Evolutionary conservation across 2,329 filamentous ascomycete species (phyloP).

Genomic region (Pseudogymnoascus sp.): DNA sequence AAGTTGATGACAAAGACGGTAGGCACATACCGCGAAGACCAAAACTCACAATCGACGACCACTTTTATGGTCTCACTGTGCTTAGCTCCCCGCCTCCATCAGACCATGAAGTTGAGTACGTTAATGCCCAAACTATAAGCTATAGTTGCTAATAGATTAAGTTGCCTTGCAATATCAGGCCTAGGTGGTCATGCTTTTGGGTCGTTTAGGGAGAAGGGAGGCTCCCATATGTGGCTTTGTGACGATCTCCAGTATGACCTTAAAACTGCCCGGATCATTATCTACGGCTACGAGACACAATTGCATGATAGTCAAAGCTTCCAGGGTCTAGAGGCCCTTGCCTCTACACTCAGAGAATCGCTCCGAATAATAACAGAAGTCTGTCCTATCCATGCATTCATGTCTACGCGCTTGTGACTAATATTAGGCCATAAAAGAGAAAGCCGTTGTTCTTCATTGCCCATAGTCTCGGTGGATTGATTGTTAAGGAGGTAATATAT

Average conservation of each 20-base stretch:
- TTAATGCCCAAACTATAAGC: neutral
- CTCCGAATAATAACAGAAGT: neutral
- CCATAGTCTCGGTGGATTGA: slow-evolving; percentile 16
- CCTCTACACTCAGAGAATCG: neutral
- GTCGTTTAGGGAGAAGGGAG: slow-evolving; percentile 8
- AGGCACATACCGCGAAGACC: neutral
- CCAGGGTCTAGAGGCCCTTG: neutral
- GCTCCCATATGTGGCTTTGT: slow-evolving; percentile 10
- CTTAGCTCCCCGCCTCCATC: neutral
- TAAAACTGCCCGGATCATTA: slow-evolving; percentile 19
- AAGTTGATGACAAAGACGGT: neutral
- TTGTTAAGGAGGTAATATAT: slow-evolving; percentile 14
- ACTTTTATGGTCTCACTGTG: neutral
- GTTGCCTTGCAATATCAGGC: slow-evolving; percentile 9
- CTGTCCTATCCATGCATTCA: neutral
- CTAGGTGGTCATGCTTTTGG: slow-evolving; percentile 12
- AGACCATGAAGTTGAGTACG: neutral
- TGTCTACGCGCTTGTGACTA: neutral
- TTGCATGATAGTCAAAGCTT: neutral
- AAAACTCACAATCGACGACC: neutral
- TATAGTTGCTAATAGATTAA: neutral
- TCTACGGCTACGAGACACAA: slow-evolving; percentile 22
- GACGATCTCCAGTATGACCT: slow-evolving; percentile 16
- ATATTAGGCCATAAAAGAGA: neutral
- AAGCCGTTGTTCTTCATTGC: slow-evolving; percentile 11